A percentile compares a stretch with the other conserved stretches of the same genome.
Evolutionary conservation across 169 alveolate species (phyloP).

Genomic region (Cryptosporidium tyzzeri): DNA sequence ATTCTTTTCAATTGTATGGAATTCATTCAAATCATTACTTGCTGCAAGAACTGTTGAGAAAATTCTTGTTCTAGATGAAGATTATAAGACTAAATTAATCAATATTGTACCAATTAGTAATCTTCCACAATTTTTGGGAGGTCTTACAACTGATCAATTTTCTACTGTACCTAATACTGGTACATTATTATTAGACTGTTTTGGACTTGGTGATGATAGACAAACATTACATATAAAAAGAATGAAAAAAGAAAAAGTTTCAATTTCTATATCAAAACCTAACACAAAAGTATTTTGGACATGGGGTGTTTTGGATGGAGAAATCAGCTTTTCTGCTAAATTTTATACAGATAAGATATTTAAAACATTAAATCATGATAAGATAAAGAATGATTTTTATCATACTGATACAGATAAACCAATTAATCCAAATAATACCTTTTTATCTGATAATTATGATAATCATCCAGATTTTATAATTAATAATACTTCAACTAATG

Average conservation of each 20-base stretch:
- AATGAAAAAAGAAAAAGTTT: constrained; percentile 64
- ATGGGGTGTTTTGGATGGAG: constrained; percentile 76
- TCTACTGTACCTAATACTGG: constrained; percentile 73
- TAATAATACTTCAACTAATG: background rate
- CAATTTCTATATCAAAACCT: constrained; percentile 49
- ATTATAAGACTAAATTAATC: constrained; percentile 40
- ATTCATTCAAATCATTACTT: constrained; percentile 55
- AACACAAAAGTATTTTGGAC: constrained; percentile 63
- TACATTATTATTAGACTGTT: constrained; percentile 57
- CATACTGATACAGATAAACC: background rate
- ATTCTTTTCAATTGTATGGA: constrained; percentile 75
- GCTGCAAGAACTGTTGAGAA: constrained; percentile 77
- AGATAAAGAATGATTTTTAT: background rate
- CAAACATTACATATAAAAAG: constrained; percentile 71
- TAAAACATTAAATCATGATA: background rate
- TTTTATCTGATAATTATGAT: constrained; percentile 9
- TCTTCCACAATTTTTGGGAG: constrained; percentile 66
- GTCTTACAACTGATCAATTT: constrained; percentile 65
- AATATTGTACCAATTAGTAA: constrained; percentile 25
- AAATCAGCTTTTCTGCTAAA: constrained; percentile 55
- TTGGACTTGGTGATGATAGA: constrained; percentile 76
- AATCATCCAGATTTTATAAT: background rate
- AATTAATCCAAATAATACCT: background rate
- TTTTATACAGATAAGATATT: constrained; percentile 11
- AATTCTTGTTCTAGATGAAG: constrained; percentile 65